Base-by-base conservation (phyloP, 345 rosid species). In the Pseudoturritis turrita region DNA sequence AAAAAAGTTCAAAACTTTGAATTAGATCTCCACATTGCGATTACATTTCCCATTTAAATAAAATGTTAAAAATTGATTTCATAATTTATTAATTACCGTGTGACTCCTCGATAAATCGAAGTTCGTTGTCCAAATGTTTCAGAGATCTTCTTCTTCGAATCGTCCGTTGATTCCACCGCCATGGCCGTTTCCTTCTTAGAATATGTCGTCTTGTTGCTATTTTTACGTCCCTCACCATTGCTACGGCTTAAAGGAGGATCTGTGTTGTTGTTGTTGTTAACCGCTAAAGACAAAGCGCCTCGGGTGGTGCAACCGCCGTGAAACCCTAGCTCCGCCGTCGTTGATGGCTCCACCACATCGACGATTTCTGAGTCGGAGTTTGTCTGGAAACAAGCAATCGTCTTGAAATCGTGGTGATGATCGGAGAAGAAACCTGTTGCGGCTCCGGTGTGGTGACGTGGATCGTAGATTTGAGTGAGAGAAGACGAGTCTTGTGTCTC, bases 81-180 rank as follows among this genome's bases (percentile, higher is more conserved):
- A 3, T 25, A 0, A 17, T 6, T 3, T 39, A 29, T 33, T 33
- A 10, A 11, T 75, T 61, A 76, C 98, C 97, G 79, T 3, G 98
- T 94, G 55, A 94, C 98, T n/a, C 98, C 98, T 79, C 98, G 79
- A 83, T 89, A 91, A 39, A 91, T 94, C 40, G 98, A 94, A 37
- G 97, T 94, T 56, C 98, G 70, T 77, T 91, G 98, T 25, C 97
- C 95, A 13, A 89, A 86, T 3, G 97, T 81, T 53, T 88, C 95
- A 10, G 72, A 74, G 28, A 83, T 65, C 82, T 88, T 94, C 70
- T 63, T 72, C 85, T 85, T 94, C 3, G 82, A 51, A 63, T 78
- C 64, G 31, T 81, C 87, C 0, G 52, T 1, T 11, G 89, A 45
- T 19, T 83, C 86, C 2, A 77, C 80, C 1, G 73, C 56, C 25